Evolutionary conservation across 352 stramenopile genomes (phyloP).

Genomic region (Phytophthora brassicae): DNA sequence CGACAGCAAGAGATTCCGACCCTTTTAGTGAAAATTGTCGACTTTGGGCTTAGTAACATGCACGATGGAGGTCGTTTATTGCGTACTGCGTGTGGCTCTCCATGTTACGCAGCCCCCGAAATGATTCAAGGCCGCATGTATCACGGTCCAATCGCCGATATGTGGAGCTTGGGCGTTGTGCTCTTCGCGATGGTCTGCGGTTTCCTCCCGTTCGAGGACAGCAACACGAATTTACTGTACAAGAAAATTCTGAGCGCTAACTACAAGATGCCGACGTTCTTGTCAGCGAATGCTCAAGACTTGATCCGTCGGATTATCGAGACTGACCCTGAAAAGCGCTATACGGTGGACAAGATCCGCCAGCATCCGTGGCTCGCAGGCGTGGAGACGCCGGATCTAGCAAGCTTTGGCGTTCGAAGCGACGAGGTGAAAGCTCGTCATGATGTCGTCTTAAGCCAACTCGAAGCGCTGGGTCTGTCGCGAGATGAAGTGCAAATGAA

Average conservation of each 20-base stretch:
- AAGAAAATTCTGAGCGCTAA: slow-evolving; percentile 91
- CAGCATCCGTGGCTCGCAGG: slow-evolving; percentile 80
- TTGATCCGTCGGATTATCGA: slow-evolving; percentile 85
- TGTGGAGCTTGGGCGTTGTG: slow-evolving; percentile 93
- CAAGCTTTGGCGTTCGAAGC: slow-evolving; percentile 5
- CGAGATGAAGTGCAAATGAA: slow-evolving; percentile 38
- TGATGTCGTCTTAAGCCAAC: slow-evolving; percentile 52
- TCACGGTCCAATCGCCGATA: slow-evolving; percentile 80
- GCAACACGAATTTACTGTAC: slow-evolving; percentile 91
- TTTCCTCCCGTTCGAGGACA: slow-evolving; percentile 91
- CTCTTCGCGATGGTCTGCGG: slow-evolving; percentile 93
- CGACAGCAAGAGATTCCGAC: slow-evolving; percentile 25
- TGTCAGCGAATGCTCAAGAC: slow-evolving; percentile 76
- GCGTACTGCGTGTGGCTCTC: slow-evolving; percentile 89
- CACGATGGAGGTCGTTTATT: slow-evolving; percentile 81
- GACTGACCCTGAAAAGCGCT: slow-evolving; percentile 79
- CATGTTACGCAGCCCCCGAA: slow-evolving; percentile 92
- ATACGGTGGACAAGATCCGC: slow-evolving; percentile 73
- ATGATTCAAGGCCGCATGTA: slow-evolving; percentile 91
- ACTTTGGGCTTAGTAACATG: slow-evolving; percentile 93
- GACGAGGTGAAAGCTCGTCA: slow-evolving; percentile 28
- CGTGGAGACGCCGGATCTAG: slow-evolving; percentile 22
- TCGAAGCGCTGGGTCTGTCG: slow-evolving; percentile 55
- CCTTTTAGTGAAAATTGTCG: slow-evolving; percentile 83
- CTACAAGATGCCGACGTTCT: slow-evolving; percentile 81